A percentile compares a stretch with the other conserved stretches of the same genome.
phyloP scores from a whole-genome alignment of 257 asterid genomes.

The Penstemon davidsonii region DNA sequence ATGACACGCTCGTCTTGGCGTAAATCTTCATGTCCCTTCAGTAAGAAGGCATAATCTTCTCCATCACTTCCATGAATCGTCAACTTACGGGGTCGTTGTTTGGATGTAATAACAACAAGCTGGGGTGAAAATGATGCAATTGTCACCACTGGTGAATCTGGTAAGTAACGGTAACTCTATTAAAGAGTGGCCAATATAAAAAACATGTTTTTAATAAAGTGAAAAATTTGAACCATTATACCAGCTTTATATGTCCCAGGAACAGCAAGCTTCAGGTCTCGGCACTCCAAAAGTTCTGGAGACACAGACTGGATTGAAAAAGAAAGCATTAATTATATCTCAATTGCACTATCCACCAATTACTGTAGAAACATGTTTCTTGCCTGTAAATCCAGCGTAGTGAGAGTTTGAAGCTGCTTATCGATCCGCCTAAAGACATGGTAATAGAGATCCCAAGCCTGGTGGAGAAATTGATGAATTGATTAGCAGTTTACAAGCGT shows the following conservation, averaged over 20 bases:
- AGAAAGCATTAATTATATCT: conserved; percentile 23
- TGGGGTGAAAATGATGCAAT: conserved; percentile 92
- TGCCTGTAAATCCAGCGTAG: conserved; percentile 97
- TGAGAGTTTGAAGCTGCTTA: conserved; percentile 91
- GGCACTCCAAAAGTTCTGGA: conserved; percentile 89
- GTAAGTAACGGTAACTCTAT: conserved; percentile 16
- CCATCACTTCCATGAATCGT: conserved; percentile 97
- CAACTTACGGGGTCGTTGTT: conserved; percentile 97
- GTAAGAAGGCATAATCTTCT: conserved; percentile 89
- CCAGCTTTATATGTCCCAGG: conserved; percentile 99
- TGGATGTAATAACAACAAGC: conserved; percentile 95
- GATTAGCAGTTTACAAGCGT: conserved; percentile 25
- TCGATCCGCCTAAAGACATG: conserved; percentile 94
- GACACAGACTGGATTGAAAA: conserved; percentile 76
- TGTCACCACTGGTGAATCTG: conserved; percentile 93
- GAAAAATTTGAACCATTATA: conserved; percentile 23
- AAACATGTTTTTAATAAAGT: conserved; percentile 9
- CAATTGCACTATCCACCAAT: conserved; percentile 19
- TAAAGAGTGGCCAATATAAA: conserved; percentile 3
- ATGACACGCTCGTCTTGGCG: conserved; percentile 99
- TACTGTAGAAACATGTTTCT: conserved; percentile 31
- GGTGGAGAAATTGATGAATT: conserved; percentile 22
- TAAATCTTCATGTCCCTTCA: conserved; percentile 97
- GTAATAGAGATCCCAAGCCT: conserved; percentile 99
- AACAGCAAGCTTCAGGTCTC: conserved; percentile 87